Evolutionary conservation across 305 asterid genomes (phyloP).

Genomic region (Fraxinus xanthoxyloides): DNA sequence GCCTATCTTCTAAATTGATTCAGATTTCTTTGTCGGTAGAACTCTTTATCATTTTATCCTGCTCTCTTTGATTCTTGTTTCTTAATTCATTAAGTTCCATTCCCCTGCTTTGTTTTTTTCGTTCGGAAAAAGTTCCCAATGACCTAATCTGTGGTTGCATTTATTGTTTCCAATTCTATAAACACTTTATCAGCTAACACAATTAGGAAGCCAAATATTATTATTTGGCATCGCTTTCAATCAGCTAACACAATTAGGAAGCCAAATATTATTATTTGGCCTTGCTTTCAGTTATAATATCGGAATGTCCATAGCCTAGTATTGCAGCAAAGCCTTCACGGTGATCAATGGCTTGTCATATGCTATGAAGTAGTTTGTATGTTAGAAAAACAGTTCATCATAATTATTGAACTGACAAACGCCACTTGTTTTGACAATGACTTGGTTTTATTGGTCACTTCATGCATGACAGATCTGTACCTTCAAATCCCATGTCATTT

Average conservation of each 20-base stretch:
- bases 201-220: background rate
- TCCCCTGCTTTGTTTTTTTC: background rate
- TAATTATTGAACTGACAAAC: background rate
- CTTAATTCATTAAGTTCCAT: background rate
- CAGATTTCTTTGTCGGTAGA: background rate
- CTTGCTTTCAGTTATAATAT: background rate
- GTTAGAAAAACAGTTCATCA: background rate
- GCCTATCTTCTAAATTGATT: background rate
- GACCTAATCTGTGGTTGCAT: background rate
- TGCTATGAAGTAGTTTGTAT: background rate
- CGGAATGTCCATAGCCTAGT: background rate
- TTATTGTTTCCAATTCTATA: background rate
- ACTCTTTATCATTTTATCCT: background rate
- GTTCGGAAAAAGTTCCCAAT: background rate
- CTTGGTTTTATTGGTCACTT: background rate
- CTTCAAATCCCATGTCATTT: background rate
- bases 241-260: background rate
- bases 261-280: background rate
- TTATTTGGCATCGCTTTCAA: no score
- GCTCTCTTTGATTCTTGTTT: background rate
- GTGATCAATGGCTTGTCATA: background rate
- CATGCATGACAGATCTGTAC: background rate
- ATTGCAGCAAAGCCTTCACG: background rate
- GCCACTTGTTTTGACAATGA: background rate
- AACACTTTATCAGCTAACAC: background rate